Evolutionary conservation across 306 rosid species (phyloP).

Genomic region (Chamaecrista fasciculata): DNA sequence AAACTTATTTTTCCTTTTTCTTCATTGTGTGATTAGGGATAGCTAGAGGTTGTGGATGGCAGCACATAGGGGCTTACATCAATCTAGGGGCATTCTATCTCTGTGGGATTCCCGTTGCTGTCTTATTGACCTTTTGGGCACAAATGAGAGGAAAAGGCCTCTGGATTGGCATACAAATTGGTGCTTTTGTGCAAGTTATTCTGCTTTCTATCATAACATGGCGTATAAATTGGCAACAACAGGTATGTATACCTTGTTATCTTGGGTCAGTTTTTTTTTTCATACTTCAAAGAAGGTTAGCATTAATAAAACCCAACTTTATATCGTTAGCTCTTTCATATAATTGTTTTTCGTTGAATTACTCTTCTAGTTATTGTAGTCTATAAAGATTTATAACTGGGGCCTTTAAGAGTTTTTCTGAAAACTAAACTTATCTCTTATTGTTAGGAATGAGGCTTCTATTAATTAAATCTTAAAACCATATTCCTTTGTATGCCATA

Average conservation of each 20-base stretch:
- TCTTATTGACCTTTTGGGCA: slow-evolving; percentile 38
- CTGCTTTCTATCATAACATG: slow-evolving; percentile 35
- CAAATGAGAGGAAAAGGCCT: slow-evolving; percentile 12
- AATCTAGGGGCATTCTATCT: slow-evolving; percentile 45
- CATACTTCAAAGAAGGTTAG: not conserved
- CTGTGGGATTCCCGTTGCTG: slow-evolving; percentile 42
- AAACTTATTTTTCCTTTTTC: not conserved
- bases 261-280: not conserved
- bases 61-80: slow-evolving; percentile 51
- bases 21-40: slow-evolving; percentile 31
- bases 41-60: slow-evolving; percentile 65
- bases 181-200: slow-evolving; percentile 38
- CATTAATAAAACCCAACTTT: too few relatives aligned
- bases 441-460: too few relatives aligned
- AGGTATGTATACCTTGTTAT: too few relatives aligned
- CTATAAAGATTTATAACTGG: too few relatives aligned
- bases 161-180: slow-evolving; percentile 54
- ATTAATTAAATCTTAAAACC: too few relatives aligned
- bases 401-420: too few relatives aligned
- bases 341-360: too few relatives aligned
- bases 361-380: too few relatives aligned
- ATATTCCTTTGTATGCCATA: too few relatives aligned
- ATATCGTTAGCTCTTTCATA: not conserved
- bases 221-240: slow-evolving; percentile 44
- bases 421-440: too few relatives aligned